Evolutionary conservation across 805 yeast species (phyloP), one percentile per base, ranked within the genome.

Genomic region (Zygosaccharomyces kombuchaensis): DNA sequence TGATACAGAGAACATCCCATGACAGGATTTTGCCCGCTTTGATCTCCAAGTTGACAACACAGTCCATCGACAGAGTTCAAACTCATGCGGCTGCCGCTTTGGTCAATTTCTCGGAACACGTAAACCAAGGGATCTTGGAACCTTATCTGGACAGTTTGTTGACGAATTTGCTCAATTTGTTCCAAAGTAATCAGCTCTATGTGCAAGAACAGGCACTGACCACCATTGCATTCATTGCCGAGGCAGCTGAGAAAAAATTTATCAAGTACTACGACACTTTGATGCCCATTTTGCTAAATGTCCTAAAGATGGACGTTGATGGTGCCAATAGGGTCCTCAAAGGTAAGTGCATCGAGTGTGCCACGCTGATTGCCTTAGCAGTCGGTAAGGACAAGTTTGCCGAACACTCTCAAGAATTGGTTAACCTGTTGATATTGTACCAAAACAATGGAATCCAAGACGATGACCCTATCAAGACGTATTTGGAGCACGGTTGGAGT

Each of bases 71-170:
- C 42, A 75, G 98, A 60, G 99, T 93, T 19, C 98, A 91, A 70
- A 87, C 96, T 0, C 99, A 93, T 62, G 98, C 97, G 13, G 97
- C 99, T 35, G 99, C 99, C 43, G 99, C 99, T 0, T 73, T 91
- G 58, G 98, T 93, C 37, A 93, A 93, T 65, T 93, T 93, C 64
- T 80, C 91, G 34, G 99, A 93, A 67, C 88, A 85, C 52, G 96
- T 98, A 2, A 71, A 87, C 5, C 85, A 87, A 60, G 95, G 86
- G 51, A 79, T 82, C 9, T 71, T 93, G 56, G 96, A 89, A 60
- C 98, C 98, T n/a, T 90, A 85, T 59, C 74, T 93, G 60, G 99
- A 93, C 64, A 80, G 75, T 54, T 71, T 93, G 57, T 73, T 93
- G 47, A 75, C 80, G 27, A 84, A 87, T 56, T 71, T 93, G 52